Evolutionary conservation across 345 rosid species (phyloP), one percentile per base, ranked within the genome.

Genomic region (Mangifera indica): DNA sequence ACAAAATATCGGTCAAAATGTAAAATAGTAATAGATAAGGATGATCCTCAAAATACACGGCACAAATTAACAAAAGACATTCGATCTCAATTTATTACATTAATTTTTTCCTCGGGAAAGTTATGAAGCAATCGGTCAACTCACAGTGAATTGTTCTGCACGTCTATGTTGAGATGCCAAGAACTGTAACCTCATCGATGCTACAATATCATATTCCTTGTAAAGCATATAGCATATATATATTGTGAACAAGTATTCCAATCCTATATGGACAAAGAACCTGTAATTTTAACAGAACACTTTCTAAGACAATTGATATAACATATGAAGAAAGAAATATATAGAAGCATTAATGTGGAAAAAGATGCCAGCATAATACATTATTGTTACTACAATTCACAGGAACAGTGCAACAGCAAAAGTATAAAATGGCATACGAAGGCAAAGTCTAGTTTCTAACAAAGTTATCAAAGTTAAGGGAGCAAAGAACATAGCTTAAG

Each of bases 161-260:
- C 83, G 85, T 81, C 97, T 82, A 37, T 79, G 77, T 64, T 95
- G 90, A 8, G 97, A 82, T 80, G 89, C 97, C 89, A 92, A 75
- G 82, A 91, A 92, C 55, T 59, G 84, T 71, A 92, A 79, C 85
- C 99, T 91, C 97, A 95, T 89, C 15, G 76, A 78, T 32, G 96
- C 91, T 14, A 95, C 83, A 64, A 73, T 78, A 67, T 81, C 88
- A 74, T 92, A 95, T 72, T 95, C 98, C 83, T 87, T 88, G 86
- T 92, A 95, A 32, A 95, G 99, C 93, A 95, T 69, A 86, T 73
- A 83, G 83, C 99, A 95, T 37, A 83, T 88, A 96, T 97, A 95
- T n/a, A 85, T 3, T 13, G 97, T 92, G 87, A 95, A 90, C 74
- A 88, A 67, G 76, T 88, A 95, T 75, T 91, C 86, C 81, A 95